Base-by-base conservation (phyloP, 768 basidiomycete genomes). In the Panaeolus papilionaceus region DNA sequence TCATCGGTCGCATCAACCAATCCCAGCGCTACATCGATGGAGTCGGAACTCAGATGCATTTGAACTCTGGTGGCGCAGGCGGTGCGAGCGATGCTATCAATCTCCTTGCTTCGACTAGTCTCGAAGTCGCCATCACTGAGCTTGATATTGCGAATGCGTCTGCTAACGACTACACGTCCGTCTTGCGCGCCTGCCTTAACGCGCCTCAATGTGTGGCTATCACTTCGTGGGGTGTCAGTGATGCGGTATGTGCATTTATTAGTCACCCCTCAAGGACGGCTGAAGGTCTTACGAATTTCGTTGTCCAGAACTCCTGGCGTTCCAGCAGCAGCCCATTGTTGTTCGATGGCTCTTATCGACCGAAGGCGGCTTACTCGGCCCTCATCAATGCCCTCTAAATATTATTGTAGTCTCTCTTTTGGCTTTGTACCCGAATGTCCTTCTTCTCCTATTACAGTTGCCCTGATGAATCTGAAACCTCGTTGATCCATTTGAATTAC, bases 221-320 rank as follows among this genome's bases (percentile, higher is more conserved):
- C 72, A 85, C 85, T 33, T 77, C 73, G 66, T 85, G 84, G 84
- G 85, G 84, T 72, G 83, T 85, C 65, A 77, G 81, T 67, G 84
- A 86, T 71, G 77, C 77, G 63, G 83, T 83, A 66, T 54, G 80
- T 33, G 33, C 33, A 33, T 33, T 33, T 23, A 23, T 23, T 23
- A 23, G 23, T 23, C 23, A 23, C 23, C 2, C 33, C 33, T 33
- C 33, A 33, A 33, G 33, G 33, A 33, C 33, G 3, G 33, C 5
- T 33, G 33, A 33, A 33, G 23, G 23, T 33, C 33, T 33, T 33
- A 33, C 33, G 2, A 5, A 1, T 33, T 33, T 5, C 33, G 33
- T 33, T 33, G 33, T 33, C 33, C 40, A 78, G 75, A 76, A 82
- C 73, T 83, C 82, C 7, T 83, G 81, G 81, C 73, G 79, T 51